These are phyloP conservation scores for Debaryomyces coudertii DNA, from an alignment of 1,139 yeast genomes.

Conservation along the genomic window DNA sequence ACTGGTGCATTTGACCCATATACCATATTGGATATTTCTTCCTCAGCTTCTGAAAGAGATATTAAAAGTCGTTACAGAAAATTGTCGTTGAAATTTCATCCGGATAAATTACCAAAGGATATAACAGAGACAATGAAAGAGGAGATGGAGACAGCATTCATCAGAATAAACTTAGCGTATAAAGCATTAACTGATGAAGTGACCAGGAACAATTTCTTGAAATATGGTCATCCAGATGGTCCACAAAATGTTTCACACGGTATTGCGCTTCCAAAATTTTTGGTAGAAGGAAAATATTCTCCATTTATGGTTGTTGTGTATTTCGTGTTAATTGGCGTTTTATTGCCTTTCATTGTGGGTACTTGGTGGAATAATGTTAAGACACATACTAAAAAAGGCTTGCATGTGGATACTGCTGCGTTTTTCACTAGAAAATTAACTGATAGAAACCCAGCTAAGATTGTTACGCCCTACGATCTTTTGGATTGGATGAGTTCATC, in stretches of 20 bases:
- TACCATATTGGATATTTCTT: constrained; percentile 74
- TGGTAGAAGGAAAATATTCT: constrained; percentile 83
- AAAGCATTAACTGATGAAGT: constrained; percentile 92
- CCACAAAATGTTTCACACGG: constrained; percentile 96
- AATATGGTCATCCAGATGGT: constrained; percentile 97
- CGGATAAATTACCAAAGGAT: constrained; percentile 82
- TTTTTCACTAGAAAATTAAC: constrained; percentile 63
- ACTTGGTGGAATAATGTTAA: constrained; percentile 90
- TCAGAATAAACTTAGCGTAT: constrained; percentile 87
- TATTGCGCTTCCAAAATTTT: constrained; percentile 90
- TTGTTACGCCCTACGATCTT: constrained; percentile 61
- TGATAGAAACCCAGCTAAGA: constrained; percentile 77
- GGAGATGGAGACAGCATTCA: constrained; percentile 74
- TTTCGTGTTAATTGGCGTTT: constrained; percentile 70
- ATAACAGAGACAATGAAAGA: constrained; percentile 61
- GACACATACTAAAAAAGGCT: constrained; percentile 78
- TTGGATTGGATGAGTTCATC: constrained; percentile 66
- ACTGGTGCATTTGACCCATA: constrained; percentile 80
- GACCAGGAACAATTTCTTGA: constrained; percentile 77
- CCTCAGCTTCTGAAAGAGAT: constrained; percentile 70
- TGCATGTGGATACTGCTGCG: constrained; percentile 83
- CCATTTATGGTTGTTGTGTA: constrained; percentile 66
- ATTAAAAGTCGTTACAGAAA: constrained; percentile 84
- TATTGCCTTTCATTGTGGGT: constrained; percentile 79
- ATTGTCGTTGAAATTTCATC: constrained; percentile 85